Evolutionary conservation across 257 asterid genomes (phyloP), one percentile per base, ranked within the genome.

Genomic region (Solanum sparsipilum): DNA sequence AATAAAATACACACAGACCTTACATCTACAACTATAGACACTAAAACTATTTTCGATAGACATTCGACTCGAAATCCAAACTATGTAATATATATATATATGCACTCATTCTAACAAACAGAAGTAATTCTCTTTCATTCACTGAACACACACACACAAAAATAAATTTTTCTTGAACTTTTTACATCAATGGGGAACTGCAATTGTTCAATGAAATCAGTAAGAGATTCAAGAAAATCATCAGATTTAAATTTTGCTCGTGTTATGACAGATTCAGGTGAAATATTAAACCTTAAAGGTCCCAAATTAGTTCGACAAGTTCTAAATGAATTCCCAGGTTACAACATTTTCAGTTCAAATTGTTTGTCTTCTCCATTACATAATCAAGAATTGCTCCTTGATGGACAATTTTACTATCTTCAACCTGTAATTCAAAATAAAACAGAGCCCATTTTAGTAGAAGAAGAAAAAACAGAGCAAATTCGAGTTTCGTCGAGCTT

Each of bases 151-250:
- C 63, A 85, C 48, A n/a, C n/a, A n/a, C n/a, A n/a, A n/a, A n/a
- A n/a, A n/a, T n/a, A n/a, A n/a, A n/a, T n/a, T n/a, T n/a, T n/a
- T n/a, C 36, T 32, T 15, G 11, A 29, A 58, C 4, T 38, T 34
- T 73, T 56, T 82, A 2, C 27, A 84, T 36, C 88, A 88, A 94
- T 94, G 98, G 98, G 96, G 83, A 94, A 94, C 88, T 93, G 98
- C 87, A 94, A 94, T 88, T 94, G 98, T 79, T 87, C 95, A 41
- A 87, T 86, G 31, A 91, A 75, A 87, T 91, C 94, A 38, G 92
- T 86, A 3, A 11, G 89, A 27, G 95, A 91, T 90, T 87, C 93
- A 12, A 87, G 88, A 63, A 85, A 88, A 39, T n/a, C 21, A 29
- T 7, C 76, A 44, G 89, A 75, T 20, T 25, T 20, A 35, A 86